A percentile compares a stretch with the other conserved stretches of the same genome.
phyloP scores from a whole-genome alignment of 2,329 filamentous ascomycete genomes.

The Exophiala sp. region DNA sequence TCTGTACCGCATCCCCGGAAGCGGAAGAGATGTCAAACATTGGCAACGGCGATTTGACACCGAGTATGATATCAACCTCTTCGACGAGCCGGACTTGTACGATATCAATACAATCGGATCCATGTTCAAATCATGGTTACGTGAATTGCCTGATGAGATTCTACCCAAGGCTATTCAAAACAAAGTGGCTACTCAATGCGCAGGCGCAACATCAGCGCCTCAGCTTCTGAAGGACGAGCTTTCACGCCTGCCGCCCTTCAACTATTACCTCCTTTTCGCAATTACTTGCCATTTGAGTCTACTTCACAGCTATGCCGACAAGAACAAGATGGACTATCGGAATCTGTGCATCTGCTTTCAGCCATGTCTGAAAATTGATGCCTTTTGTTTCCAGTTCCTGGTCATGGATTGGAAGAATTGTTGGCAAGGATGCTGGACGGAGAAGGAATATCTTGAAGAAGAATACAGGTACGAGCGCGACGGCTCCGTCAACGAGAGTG shows the following conservation, averaged over 20 bases:
- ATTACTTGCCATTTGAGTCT: constrained; percentile 95
- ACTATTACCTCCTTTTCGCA: constrained; percentile 95
- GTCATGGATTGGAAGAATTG: constrained; percentile 95
- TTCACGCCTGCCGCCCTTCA: constrained; percentile 90
- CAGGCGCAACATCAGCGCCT: constrained; percentile 73
- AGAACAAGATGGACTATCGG: constrained; percentile 97
- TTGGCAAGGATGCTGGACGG: constrained; percentile 93
- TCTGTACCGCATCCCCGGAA: constrained; percentile 86
- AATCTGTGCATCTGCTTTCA: constrained; percentile 97
- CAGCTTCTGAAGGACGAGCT: constrained; percentile 86
- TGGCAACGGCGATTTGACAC: constrained; percentile 86
- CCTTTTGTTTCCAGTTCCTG: constrained; percentile 90
- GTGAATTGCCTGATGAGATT: constrained; percentile 89
- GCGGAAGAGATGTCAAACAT: constrained; percentile 83
- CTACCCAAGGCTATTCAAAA: constrained; percentile 83
- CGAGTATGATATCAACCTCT: constrained; percentile 87
- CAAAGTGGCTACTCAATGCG: constrained; percentile 73
- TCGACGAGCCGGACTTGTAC: constrained; percentile 81
- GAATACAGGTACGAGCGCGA: constrained; percentile 36
- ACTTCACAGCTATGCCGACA: constrained; percentile 83
- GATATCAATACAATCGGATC: constrained; percentile 96
- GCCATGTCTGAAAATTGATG: constrained; percentile 93
- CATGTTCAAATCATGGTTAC: constrained; percentile 93
- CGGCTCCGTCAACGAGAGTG: constrained; percentile 29
- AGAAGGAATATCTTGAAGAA: constrained; percentile 70